Base-by-base conservation (phyloP, 805 yeast genomes). In the Scheffersomyces stipitis region DNA sequence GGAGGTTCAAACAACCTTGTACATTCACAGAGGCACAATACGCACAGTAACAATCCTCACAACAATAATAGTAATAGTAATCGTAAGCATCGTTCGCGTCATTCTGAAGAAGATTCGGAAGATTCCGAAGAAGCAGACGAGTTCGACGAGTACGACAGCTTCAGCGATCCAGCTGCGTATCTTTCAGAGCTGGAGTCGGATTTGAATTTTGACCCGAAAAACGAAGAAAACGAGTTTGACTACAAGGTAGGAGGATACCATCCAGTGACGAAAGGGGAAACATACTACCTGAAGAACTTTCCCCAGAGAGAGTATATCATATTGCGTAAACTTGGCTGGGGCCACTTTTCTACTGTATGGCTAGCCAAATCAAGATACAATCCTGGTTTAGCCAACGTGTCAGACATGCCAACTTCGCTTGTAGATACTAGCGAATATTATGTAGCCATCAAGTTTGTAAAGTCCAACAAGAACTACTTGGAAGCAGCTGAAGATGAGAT, bases 281-380 rank as follows among this genome's bases (percentile, higher is more conserved):
- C 59, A 12, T 76, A 78, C 48, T 76, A 76, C 27, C 52, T 64
- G 5, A 55, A 63, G 31, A 56, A 49, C 27, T 46, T 53, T 35
- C 49, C 60, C 3, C 60, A 66, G 37, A 62, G 69, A 18, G 55
- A 54, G 26, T 79, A 79, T 52, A 51, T 61, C 6, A 59, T 79
- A 17, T 62, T 76, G 15, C 60, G 84, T 18, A 80, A 80, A 53
- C 60, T 81, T 6, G 87, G 87, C 3, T 79, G 84, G 84, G 86
- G 87, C 24, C 84, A 80, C 50, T 81, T 81, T 48, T 76, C 83
- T 27, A 80, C 86, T 1, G 86, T 81, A n/a, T 81, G 86, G 86
- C 56, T 81, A 18, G 83, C 83, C 1, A 52, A 58, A 20, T 51
- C 52, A 15, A 41, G 51, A 28, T 52, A 51, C 39, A 51, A 37